phyloP scores from a whole-genome alignment of 2,329 filamentous ascomycete genomes.

The Colletotrichum sojae region DNA sequence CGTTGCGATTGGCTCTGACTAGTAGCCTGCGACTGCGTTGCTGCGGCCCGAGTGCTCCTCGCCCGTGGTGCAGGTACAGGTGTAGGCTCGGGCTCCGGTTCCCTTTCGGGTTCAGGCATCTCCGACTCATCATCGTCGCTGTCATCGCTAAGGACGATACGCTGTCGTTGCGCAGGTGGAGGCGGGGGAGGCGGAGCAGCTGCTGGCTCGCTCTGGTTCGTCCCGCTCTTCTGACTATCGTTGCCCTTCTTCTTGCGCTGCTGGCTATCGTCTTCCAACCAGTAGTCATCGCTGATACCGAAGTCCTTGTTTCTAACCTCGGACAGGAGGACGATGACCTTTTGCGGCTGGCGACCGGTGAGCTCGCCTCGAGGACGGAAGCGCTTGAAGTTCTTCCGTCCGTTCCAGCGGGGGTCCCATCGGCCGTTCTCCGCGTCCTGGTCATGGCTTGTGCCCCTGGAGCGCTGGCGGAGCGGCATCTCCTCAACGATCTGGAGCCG shows the following conservation, averaged over 20 bases:
- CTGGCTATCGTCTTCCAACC: slow-evolving; percentile 70
- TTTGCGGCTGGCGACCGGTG: slow-evolving; percentile 57
- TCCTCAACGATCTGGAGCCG: slow-evolving; percentile 83
- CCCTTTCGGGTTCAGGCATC: slow-evolving; percentile 25
- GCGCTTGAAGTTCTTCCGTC: slow-evolving; percentile 94
- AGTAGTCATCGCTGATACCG: slow-evolving; percentile 83
- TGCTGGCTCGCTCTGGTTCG: slow-evolving; percentile 26
- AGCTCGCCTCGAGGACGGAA: slow-evolving; percentile 75
- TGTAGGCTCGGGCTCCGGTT: slow-evolving; percentile 18
- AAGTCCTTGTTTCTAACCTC: slow-evolving; percentile 80
- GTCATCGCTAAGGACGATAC: slow-evolving; percentile 53
- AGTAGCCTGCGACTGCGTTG: slow-evolving; percentile 49
- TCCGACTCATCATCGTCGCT: slow-evolving; percentile 52
- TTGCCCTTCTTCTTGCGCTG: slow-evolving; percentile 47
- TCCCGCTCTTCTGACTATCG: slow-evolving; percentile 44
- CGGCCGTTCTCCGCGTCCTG: slow-evolving; percentile 68
- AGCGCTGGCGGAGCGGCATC: slow-evolving; percentile 72
- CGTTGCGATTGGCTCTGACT: slow-evolving; percentile 48
- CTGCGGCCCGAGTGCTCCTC: slow-evolving; percentile 32
- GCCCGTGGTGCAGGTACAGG: slow-evolving; percentile 14
- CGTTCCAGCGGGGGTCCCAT: slow-evolving; percentile 94
- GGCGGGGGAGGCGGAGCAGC: background rate
- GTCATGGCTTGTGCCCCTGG: slow-evolving; percentile 58
- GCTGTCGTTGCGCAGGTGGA: slow-evolving; percentile 33
- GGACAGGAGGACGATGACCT: slow-evolving; percentile 78